Conservation (phyloP, 1,139 yeast species). For the Hemisphaericaspora xylofermentans region DNA sequence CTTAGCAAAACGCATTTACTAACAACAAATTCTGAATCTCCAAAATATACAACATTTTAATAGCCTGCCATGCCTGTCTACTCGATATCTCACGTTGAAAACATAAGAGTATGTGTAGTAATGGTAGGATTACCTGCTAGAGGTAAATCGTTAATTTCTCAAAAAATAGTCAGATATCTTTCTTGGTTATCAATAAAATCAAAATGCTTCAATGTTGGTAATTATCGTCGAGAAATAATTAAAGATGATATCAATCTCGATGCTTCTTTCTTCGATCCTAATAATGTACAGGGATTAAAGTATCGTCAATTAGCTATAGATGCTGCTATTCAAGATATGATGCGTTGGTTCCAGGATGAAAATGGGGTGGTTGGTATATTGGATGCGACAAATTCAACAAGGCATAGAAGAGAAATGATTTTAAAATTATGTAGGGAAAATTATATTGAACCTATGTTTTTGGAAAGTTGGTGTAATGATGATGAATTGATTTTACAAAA, state of each 20-base stretch:
- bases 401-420: slow-evolving; percentile 66
- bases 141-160: slow-evolving; percentile 79
- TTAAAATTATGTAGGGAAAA: slow-evolving; percentile 62
- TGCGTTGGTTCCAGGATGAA: slow-evolving; percentile 80
- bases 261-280: slow-evolving; percentile 77
- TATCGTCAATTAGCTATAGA: slow-evolving; percentile 70
- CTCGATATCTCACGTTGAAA: slow-evolving; percentile 68
- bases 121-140: slow-evolving; percentile 68
- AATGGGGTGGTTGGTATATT: slow-evolving; percentile 87
- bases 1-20: too few species aligned
- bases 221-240: slow-evolving; percentile 64
- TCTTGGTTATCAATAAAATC: slow-evolving; percentile 90
- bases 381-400: slow-evolving; percentile 81
- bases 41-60: too few species aligned
- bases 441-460: slow-evolving; percentile 81
- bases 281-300: slow-evolving; percentile 60
- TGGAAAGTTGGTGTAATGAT: slow-evolving; percentile 91
- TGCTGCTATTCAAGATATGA: slow-evolving; percentile 76
- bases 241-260: slow-evolving; percentile 33
- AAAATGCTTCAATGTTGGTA: slow-evolving; percentile 86
- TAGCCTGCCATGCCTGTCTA: slow-evolving; percentile 76
- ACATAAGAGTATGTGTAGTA: slow-evolving; percentile 70
- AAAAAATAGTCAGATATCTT: slow-evolving; percentile 81
- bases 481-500: slow-evolving; percentile 74
- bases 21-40: too few species aligned